Evolutionary conservation across 345 rosid species (phyloP), one percentile per base, ranked within the genome.

Genomic region (Carallia pectinifolia): DNA sequence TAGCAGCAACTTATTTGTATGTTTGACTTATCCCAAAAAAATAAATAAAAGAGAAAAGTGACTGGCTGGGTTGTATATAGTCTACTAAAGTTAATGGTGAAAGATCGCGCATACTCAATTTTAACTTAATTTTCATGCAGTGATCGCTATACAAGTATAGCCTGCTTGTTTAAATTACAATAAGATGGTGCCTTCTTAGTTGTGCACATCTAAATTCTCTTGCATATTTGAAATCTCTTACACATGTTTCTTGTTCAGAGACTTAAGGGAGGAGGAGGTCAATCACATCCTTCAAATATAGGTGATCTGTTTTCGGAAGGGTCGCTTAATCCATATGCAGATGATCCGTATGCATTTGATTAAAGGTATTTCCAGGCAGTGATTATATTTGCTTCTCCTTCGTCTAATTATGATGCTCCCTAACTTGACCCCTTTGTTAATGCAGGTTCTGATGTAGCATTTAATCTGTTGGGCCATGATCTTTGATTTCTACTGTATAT

Each of bases 291-390:
- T 68, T 83, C 98, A 72, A 90, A 87, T 78, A 89, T 90, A 1
- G 97, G 95, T 19, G 98, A 93, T 76, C 73, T 93, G 85, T 92
- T 93, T 78, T 77, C 93, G 65, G 98, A 93, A 85, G 98, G 97
- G 31, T 90, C 93, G 7, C 80, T 93, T 63, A 92, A 95, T 74
- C 97, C 97, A 40, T 92, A 95, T 69, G 90, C 89, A 15, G 91
- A 95, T 75, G 97, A 95, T 81, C 99, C 99, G 7, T 95, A 92
- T 55, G 96, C 97, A 63, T 95, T 92, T 85, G 96, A 83, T 67
- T 92, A 81, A 82, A 73, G 79, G 75, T 76, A 76, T 50, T 65
- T 58, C 16, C 59, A 65, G 33, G 29, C 47, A 23, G 23, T 23
- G 40, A 13, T 65, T 33, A 7, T 19, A 37, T 7, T 70, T 18